Evolutionary conservation across 2,329 filamentous ascomycete genomes (phyloP).

Genomic region (Neofusicoccum sp.): DNA sequence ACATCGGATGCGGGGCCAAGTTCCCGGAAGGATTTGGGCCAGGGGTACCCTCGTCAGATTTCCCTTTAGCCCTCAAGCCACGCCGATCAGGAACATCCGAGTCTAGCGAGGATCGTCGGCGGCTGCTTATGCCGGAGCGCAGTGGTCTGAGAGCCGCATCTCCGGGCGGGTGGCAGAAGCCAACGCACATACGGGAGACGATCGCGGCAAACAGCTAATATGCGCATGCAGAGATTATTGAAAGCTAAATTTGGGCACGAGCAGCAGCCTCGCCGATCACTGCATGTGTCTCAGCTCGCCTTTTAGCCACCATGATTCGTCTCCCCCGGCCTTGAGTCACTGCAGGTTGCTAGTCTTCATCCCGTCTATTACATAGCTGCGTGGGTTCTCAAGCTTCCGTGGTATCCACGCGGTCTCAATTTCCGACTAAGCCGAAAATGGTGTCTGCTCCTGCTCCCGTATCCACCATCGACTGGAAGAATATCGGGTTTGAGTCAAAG

Average conservation of each 20-base stretch:
- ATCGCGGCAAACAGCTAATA: neutral
- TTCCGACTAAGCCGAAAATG: conserved; percentile 14
- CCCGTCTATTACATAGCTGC: neutral
- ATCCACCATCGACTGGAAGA: conserved; percentile 22
- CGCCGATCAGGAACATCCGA: neutral
- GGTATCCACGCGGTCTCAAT: neutral
- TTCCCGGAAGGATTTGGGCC: too few relatives aligned
- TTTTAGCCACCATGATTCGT: too few relatives aligned
- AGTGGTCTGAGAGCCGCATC: neutral
- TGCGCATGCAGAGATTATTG: neutral
- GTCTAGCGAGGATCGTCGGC: neutral
- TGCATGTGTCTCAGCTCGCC: neutral
- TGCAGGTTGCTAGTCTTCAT: neutral
- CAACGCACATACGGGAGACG: neutral
- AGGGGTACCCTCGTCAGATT: too few relatives aligned
- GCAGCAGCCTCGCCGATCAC: neutral
- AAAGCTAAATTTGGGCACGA: neutral
- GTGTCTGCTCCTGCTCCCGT: conserved; percentile 20
- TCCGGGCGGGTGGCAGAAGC: too few relatives aligned
- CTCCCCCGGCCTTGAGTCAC: neutral
- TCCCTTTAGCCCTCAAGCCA: neutral
- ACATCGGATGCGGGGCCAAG: too few relatives aligned
- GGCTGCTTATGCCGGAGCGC: conserved; percentile 2
- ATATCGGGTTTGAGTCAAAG: conserved; percentile 19
- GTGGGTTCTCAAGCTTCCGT: neutral